Base-by-base conservation (phyloP, 306 rosid genomes). In the Vigna radiata region DNA sequence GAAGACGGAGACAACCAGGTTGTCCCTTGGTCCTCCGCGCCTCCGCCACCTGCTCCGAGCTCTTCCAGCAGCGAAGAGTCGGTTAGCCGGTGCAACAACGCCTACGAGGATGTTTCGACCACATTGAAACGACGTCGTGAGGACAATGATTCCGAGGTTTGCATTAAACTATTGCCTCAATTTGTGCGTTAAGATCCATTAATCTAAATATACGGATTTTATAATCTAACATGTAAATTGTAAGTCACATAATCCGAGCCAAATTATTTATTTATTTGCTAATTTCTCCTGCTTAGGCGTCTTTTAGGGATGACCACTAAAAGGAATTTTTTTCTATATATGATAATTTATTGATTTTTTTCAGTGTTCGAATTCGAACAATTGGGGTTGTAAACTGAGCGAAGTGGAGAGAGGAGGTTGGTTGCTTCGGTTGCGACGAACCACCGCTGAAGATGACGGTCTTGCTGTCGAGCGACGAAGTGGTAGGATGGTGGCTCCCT, bases 1-100 rank as follows among this genome's bases (percentile, higher is more conserved):
- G 93, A 79, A 33, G 86, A 79, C n/a, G 90, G 78, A 0, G 96
- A 90, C 60, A 86, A 83, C 58, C 96, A 92, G 79, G 87, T 90
- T 10, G 88, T 88, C 1, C 89, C 96, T 33, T 87, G 80, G 88
- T 82, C 88, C 4, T 60, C 86, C 17, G 60, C 82, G 27, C 53
- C 88, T 70, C 39, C 88, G 7, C 48, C 89, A 6, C 91, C 63
- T 2, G 19, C 93, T 1, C 47, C 86, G 29, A 83, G 90, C 56
- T 87, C 87, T 2, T 84, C 96, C 15, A 80, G 86, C 70, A 83
- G 91, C 66, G 95, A 87, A 44, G 93, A 87, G 16, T 82, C 88
- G 10, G 71, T 73, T 58, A 75, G 75, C 63, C 56, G 55, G 67
- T 77, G 69, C 50, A 79, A 52, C 78, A 59, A 77, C 47, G 39